Evolutionary conservation across 2,329 filamentous ascomycete species (phyloP).

Genomic region (Aspergillus sp.): DNA sequence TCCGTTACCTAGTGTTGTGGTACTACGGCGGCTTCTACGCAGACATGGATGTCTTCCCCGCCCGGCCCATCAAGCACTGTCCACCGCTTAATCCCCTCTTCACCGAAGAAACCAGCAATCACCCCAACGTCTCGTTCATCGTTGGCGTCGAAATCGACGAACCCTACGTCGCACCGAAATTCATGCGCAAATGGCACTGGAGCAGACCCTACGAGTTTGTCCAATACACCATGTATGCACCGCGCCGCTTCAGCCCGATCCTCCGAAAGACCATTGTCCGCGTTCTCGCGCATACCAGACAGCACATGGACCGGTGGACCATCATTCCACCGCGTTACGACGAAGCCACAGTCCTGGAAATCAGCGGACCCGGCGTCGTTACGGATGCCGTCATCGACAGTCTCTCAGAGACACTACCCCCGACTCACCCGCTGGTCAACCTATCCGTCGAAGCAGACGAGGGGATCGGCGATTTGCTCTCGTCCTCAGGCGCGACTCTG

Average conservation of each 20-base stretch:
- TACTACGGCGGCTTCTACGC: slow-evolving; percentile 32
- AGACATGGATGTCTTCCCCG: slow-evolving; percentile 27
- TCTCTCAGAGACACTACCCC: slow-evolving; percentile 21
- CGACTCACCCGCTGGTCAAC: slow-evolving; percentile 18
- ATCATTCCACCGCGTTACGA: slow-evolving; percentile 15
- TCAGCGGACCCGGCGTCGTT: slow-evolving; percentile 29
- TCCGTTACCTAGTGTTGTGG: slow-evolving; percentile 32
- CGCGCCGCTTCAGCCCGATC: slow-evolving; percentile 28
- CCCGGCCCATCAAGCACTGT: slow-evolving; percentile 21
- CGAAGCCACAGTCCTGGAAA: slow-evolving; percentile 22
- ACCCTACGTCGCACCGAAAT: slow-evolving; percentile 23
- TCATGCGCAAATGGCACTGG: slow-evolving; percentile 30
- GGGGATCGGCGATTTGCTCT: slow-evolving; percentile 15
- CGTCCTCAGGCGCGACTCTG: neutral
- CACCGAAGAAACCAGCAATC: neutral
- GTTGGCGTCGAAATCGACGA: slow-evolving; percentile 32
- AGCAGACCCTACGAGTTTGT: slow-evolving; percentile 27
- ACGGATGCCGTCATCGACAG: slow-evolving; percentile 28
- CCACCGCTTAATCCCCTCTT: slow-evolving; percentile 18
- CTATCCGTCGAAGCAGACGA: slow-evolving; percentile 17
- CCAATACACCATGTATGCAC: slow-evolving; percentile 31
- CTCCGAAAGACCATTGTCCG: slow-evolving; percentile 25
- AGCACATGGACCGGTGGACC: slow-evolving; percentile 13
- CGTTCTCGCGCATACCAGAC: slow-evolving; percentile 24
- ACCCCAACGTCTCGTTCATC: slow-evolving; percentile 24